These are phyloP conservation scores for Berkeleyomyces basicola DNA, from an alignment of 2,329 filamentous ascomycete species.

Conservation along the genomic window DNA sequence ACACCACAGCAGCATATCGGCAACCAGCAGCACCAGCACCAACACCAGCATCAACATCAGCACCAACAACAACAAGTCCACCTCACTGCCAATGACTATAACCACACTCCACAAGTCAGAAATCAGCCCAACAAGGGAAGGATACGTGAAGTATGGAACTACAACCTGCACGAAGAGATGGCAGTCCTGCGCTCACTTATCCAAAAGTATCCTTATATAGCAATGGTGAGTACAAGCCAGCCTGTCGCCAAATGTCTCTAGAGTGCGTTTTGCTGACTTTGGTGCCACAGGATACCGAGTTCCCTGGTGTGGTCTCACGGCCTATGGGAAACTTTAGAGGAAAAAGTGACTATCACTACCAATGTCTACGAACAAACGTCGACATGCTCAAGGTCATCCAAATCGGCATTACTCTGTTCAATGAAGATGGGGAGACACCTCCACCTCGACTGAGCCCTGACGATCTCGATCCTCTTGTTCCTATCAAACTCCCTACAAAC, in stretches of 20 bases:
- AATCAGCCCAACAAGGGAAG: conserved; percentile 53
- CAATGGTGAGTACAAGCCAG: conserved; percentile 54
- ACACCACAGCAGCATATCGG: conserved; percentile 12
- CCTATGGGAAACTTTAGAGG: conserved; percentile 89
- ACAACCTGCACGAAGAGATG: conserved; percentile 87
- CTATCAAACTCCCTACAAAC: conserved; percentile 19
- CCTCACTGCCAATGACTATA: conserved; percentile 26
- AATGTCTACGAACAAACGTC: conserved; percentile 91
- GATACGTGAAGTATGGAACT: conserved; percentile 93
- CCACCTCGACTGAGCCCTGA: conserved; percentile 45
- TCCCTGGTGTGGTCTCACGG: conserved; percentile 89
- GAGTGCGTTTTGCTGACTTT: conserved; percentile 7
- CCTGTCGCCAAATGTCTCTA: background rate
- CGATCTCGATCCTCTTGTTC: conserved; percentile 24
- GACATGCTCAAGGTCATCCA: conserved; percentile 97
- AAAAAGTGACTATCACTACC: conserved; percentile 97
- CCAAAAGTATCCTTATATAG: conserved; percentile 86
- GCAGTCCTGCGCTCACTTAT: conserved; percentile 64
- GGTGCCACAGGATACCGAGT: conserved; percentile 68
- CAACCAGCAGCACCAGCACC: conserved; percentile 29
- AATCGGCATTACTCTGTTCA: conserved; percentile 86
- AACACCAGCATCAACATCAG: conserved; percentile 31
- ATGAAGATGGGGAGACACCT: conserved; percentile 72
- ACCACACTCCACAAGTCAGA: conserved; percentile 27
- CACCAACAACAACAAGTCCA: conserved; percentile 15